Conservation (phyloP, 2,329 filamentous ascomycete genomes). For the Xylariaceae sp. region DNA sequence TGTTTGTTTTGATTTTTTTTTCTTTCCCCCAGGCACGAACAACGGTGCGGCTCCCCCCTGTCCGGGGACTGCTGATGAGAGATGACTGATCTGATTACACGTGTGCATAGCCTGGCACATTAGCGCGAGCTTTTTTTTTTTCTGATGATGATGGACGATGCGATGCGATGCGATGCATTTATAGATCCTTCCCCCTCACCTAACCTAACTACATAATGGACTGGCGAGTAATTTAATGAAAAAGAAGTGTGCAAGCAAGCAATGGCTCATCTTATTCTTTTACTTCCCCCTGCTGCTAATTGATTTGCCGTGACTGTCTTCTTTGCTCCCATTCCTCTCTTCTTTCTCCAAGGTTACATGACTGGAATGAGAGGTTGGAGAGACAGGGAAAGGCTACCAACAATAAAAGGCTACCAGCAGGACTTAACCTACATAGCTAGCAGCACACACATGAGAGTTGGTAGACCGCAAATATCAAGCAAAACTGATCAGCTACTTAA, state of each 20-base stretch:
- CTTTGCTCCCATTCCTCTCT: no score
- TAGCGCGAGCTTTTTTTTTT: no score
- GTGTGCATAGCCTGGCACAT: not conserved
- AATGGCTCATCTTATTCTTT: not conserved
- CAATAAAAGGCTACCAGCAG: not conserved
- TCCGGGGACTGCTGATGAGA: not conserved
- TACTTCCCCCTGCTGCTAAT: no score
- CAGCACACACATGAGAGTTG: no score
- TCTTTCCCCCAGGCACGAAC: not conserved
- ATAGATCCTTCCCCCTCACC: not conserved
- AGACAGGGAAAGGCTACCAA: not conserved
- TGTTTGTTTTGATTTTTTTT: not conserved
- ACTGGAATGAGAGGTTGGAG: not conserved
- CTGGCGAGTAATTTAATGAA: not conserved
- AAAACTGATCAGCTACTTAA: no score
- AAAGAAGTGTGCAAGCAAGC: not conserved
- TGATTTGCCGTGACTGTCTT: no score
- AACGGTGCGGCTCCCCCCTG: not conserved
- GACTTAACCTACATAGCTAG: not conserved
- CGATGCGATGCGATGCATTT: not conserved
- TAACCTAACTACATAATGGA: not conserved
- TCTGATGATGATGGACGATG: slow-evolving; percentile 4
- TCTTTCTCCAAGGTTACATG: not conserved
- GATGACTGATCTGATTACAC: not conserved
- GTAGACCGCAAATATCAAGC: no score